A percentile compares a stretch with the other conserved stretches of the same genome.
These are phyloP conservation scores for Myochromella boudieri DNA, from an alignment of 768 basidiomycete species.

Conservation along the genomic window DNA sequence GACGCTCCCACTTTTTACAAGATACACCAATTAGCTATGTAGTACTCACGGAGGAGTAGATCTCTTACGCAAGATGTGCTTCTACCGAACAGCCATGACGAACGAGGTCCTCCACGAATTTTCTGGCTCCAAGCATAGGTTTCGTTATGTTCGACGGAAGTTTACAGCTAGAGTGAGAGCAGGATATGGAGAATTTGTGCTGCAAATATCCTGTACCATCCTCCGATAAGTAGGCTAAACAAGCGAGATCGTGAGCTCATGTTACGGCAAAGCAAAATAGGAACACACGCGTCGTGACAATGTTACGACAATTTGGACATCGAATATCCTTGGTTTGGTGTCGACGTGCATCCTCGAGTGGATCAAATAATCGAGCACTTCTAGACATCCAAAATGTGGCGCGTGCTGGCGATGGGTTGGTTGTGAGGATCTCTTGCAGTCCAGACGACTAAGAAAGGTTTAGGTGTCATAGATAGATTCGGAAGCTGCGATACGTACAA, in stretches of 20 bases:
- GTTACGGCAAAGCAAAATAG: neutral
- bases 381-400: slow-evolving; percentile 1
- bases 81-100: neutral
- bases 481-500: slow-evolving; percentile 4
- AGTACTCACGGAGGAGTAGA: neutral
- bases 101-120: slow-evolving; percentile 12
- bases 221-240: slow-evolving; percentile 6
- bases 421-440: slow-evolving; percentile 1
- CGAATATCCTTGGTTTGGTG: slow-evolving; percentile 4
- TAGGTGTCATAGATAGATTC: neutral
- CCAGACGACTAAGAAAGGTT: neutral
- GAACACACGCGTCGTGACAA: neutral
- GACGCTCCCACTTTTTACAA: slow-evolving; percentile 8
- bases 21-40: neutral
- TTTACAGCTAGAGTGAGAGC: neutral
- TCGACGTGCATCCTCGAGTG: slow-evolving; percentile 11
- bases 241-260: neutral
- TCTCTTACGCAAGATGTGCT: slow-evolving; percentile 12
- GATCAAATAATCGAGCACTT: slow-evolving; percentile 10
- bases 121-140: slow-evolving; percentile 5
- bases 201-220: slow-evolving; percentile 14
- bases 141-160: slow-evolving; percentile 4
- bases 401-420: slow-evolving; percentile 2
- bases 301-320: slow-evolving; percentile 11
- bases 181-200: slow-evolving; percentile 7